Evolutionary conservation across 768 basidiomycete genomes (phyloP).

Genomic region (Leucocoprinus sp.): DNA sequence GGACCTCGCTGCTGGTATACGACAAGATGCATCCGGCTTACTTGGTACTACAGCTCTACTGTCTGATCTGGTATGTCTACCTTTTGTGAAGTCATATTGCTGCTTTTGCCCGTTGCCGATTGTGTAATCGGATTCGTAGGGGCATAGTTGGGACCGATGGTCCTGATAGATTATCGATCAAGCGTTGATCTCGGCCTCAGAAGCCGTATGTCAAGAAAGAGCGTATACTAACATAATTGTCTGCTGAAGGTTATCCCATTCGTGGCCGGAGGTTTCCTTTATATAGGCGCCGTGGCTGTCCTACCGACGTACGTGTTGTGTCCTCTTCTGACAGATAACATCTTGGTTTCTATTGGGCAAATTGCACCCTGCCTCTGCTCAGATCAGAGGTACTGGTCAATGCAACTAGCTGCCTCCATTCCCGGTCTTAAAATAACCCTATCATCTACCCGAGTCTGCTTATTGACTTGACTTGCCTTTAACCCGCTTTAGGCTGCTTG

Average conservation of each 20-base stretch:
- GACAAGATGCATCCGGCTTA: slow-evolving; percentile 67
- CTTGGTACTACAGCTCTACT: slow-evolving; percentile 76
- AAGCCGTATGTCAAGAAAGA: background rate
- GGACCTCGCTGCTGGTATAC: slow-evolving; percentile 70
- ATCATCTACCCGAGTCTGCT: too few species aligned
- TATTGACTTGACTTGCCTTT: slow-evolving; percentile 11
- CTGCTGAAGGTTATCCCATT: slow-evolving; percentile 69
- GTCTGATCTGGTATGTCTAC: slow-evolving; percentile 68
- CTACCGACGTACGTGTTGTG: slow-evolving; percentile 72
- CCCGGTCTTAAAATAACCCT: too few species aligned
- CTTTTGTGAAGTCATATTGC: background rate
- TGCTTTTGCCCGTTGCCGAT: background rate
- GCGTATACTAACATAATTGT: background rate
- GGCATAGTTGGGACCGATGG: background rate
- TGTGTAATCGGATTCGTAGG: background rate
- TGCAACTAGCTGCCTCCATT: too few species aligned
- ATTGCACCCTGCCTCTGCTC: too few species aligned
- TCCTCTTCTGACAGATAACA: too few species aligned
- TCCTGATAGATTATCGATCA: slow-evolving; percentile 14
- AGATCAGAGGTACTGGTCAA: slow-evolving; percentile 3
- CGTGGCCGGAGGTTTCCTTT: slow-evolving; percentile 87
- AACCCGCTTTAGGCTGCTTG: slow-evolving; percentile 50
- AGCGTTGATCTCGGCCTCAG: background rate
- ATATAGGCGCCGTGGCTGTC: slow-evolving; percentile 89
- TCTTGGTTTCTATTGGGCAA: too few species aligned